These are phyloP conservation scores for Xylariaceae sp. DNA, from an alignment of 2,329 filamentous ascomycete species.

Conservation along the genomic window DNA sequence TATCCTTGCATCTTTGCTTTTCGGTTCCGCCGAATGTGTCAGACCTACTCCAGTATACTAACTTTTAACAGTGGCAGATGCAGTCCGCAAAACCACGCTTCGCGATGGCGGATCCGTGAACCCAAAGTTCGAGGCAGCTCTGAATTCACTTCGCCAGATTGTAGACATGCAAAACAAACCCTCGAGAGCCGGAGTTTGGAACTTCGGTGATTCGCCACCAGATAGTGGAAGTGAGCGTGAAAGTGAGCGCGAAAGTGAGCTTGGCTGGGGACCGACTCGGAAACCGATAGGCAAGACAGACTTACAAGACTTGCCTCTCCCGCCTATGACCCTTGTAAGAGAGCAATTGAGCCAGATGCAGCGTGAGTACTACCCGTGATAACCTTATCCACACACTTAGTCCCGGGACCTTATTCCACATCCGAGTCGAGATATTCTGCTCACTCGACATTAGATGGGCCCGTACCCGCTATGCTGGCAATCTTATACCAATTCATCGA, in stretches of 20 bases:
- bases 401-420: too few species aligned
- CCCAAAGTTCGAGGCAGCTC: conserved; percentile 51
- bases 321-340: conserved; percentile 51
- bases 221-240: conserved; percentile 8
- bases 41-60: background rate
- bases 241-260: conserved; percentile 4
- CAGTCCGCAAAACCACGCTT: conserved; percentile 40
- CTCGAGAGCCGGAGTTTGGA: conserved; percentile 13
- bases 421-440: too few species aligned
- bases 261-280: conserved; percentile 30
- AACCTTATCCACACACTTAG: background rate
- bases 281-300: conserved; percentile 45
- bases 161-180: conserved; percentile 46
- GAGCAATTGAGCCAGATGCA: conserved; percentile 48
- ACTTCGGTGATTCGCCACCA: background rate
- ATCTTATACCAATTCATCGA: conserved; percentile 50
- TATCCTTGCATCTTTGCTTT: background rate
- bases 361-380: conserved; percentile 29
- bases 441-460: conserved; percentile 34
- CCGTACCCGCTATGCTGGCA: conserved; percentile 47
- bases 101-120: conserved; percentile 33
- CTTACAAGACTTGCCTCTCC: conserved; percentile 52
- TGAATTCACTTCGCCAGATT: conserved; percentile 51
- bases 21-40: background rate
- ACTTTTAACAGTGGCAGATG: conserved; percentile 13